A percentile compares a stretch with the other conserved stretches of the same genome.
Conservation (phyloP, 306 rosid genomes). For the Astragalus glycyphyllos region DNA sequence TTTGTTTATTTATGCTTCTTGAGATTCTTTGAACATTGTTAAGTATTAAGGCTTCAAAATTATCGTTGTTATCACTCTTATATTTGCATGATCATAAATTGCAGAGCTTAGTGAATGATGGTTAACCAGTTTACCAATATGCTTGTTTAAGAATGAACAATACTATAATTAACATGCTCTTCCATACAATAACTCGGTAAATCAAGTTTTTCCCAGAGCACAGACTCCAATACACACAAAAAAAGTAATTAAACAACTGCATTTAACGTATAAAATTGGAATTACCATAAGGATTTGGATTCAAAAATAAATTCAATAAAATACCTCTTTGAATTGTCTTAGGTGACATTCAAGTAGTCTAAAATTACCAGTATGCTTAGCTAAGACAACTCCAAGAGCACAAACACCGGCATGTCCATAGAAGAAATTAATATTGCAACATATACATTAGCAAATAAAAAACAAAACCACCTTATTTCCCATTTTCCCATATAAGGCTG, state of each 20-base stretch:
- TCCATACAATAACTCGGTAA: conserved; percentile 68
- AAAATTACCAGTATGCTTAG: conserved; percentile 67
- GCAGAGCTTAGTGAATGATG: no score
- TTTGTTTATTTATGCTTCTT: no score
- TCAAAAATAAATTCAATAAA: conserved; percentile 20
- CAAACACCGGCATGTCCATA: no score
- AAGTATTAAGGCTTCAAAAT: no score
- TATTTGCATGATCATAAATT: no score
- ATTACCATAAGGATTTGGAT: conserved; percentile 13
- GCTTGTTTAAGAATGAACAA: conserved; percentile 70
- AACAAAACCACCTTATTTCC: not conserved
- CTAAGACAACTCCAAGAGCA: no score
- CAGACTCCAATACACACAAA: conserved; percentile 7
- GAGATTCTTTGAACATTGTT: no score
- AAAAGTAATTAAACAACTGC: not conserved
- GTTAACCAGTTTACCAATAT: conserved; percentile 40
- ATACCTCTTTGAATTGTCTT: conserved; percentile 59
- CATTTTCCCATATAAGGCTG: not conserved
- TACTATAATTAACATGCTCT: conserved; percentile 78
- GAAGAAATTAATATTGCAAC: no score
- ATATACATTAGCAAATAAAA: no score
- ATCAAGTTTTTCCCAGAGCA: conserved; percentile 58
- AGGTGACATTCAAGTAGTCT: conserved; percentile 57
- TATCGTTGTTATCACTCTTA: no score
- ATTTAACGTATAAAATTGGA: conserved; percentile 16